These are phyloP conservation scores for Ophiostoma piceae DNA, from an alignment of 2,329 filamentous ascomycete species.

Conservation along the genomic window DNA sequence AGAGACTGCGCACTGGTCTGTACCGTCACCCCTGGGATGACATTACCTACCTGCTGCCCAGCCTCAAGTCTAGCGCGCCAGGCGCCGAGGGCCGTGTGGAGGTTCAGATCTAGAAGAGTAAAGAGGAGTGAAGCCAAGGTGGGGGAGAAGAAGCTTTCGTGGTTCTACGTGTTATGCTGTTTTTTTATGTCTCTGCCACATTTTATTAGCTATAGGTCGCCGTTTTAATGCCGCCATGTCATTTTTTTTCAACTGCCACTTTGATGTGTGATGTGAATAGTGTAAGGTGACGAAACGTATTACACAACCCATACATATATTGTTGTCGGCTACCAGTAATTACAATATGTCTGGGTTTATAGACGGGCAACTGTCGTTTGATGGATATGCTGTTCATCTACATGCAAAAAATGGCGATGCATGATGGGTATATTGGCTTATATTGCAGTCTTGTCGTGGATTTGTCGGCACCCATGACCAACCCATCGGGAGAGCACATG, in stretches of 20 bases:
- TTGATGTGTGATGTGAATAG: not conserved
- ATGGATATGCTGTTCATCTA: too few relatives aligned
- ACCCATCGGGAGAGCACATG: too few relatives aligned
- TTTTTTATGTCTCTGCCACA: not conserved
- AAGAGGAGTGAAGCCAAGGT: not conserved
- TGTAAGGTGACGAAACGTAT: too few relatives aligned
- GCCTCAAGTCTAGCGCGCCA: constrained; percentile 63
- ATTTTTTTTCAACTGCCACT: not conserved
- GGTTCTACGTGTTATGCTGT: not conserved
- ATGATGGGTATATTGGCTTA: too few relatives aligned
- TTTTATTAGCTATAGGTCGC: not conserved
- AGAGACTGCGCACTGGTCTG: constrained; percentile 94
- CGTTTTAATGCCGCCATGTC: constrained; percentile 8
- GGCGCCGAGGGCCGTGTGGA: constrained; percentile 84
- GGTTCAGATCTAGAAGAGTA: constrained; percentile 63
- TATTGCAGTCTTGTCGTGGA: too few relatives aligned
- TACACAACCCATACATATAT: too few relatives aligned
- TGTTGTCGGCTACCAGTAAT: too few relatives aligned
- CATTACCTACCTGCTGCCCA: constrained; percentile 90
- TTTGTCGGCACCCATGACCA: too few relatives aligned
- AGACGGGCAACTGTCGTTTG: too few relatives aligned
- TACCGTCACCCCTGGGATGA: constrained; percentile 99
- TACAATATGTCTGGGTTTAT: too few relatives aligned
- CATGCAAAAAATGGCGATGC: too few relatives aligned
- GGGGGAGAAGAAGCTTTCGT: not conserved